Conservation (phyloP, 2,329 filamentous ascomycete species). For the Epichloe baconii region DNA sequence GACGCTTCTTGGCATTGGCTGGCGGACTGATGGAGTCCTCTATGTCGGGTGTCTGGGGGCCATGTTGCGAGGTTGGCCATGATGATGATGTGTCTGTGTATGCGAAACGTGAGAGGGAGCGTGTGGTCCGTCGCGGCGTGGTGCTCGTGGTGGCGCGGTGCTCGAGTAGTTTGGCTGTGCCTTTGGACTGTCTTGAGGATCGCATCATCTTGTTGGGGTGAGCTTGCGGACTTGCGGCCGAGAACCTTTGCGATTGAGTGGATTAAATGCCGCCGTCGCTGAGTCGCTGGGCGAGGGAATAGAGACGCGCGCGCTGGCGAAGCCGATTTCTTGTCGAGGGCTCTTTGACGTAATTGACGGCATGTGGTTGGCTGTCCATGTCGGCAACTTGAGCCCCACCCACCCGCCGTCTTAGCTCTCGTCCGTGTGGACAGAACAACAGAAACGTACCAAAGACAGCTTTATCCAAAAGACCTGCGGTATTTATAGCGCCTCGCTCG, state of each 20-base stretch:
- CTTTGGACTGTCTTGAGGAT: constrained; percentile 44
- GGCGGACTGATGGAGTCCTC: constrained; percentile 37
- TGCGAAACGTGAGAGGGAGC: constrained; percentile 36
- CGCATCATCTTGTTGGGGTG: constrained; percentile 28
- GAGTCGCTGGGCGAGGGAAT: background rate
- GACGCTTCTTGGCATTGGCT: constrained; percentile 18
- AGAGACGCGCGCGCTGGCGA: no score
- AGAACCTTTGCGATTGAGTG: no score
- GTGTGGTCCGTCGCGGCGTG: constrained; percentile 32
- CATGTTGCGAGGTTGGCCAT: constrained; percentile 9
- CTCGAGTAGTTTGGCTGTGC: constrained; percentile 43
- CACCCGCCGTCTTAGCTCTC: background rate
- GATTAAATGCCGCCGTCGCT: no score
- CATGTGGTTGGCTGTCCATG: background rate
- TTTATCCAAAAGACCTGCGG: no score
- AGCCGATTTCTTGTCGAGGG: no score
- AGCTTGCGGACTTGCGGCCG: background rate
- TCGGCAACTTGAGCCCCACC: background rate
- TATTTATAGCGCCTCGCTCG: no score
- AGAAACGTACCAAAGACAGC: background rate
- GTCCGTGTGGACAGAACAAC: no score
- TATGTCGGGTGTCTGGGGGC: constrained; percentile 29
- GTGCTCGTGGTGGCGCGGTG: constrained; percentile 10
- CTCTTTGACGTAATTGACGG: background rate
- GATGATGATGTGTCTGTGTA: constrained; percentile 19